Conservation (phyloP, 768 basidiomycete species). For the Chalciporus sphaerocephalus region DNA sequence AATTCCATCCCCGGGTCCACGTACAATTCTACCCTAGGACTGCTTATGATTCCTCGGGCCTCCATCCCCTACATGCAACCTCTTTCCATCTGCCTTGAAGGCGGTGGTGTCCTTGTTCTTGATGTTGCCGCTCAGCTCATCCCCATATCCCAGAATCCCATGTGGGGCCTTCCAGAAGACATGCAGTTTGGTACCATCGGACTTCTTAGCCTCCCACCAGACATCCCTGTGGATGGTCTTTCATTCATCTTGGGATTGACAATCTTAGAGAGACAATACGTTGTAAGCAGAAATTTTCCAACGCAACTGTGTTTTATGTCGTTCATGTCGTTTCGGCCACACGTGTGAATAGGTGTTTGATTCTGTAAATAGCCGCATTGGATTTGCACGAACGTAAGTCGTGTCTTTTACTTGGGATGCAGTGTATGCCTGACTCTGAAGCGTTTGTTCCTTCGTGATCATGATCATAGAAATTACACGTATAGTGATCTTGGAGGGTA, state of each 20-base stretch:
- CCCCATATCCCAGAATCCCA: constrained; percentile 6
- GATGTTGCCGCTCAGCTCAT: constrained; percentile 15
- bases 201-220: constrained; percentile 1
- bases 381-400: constrained; percentile 22
- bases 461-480: too few relatives aligned
- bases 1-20: constrained; percentile 12
- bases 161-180: constrained; percentile 5
- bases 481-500: too few relatives aligned
- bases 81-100: constrained; percentile 10
- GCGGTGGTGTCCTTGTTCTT: neutral
- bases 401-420: too few relatives aligned
- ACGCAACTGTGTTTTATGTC: neutral
- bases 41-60: constrained; percentile 11
- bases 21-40: neutral
- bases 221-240: constrained; percentile 2
- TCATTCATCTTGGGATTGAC: constrained; percentile 14
- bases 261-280: constrained; percentile 17
- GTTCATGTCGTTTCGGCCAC: neutral
- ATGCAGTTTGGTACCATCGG: constrained; percentile 9
- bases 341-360: constrained; percentile 20
- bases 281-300: constrained; percentile 1
- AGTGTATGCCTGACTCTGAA: too few relatives aligned
- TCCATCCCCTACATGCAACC: constrained; percentile 8
- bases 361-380: constrained; percentile 7
- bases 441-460: too few relatives aligned